Evolutionary conservation across 2,329 filamentous ascomycete genomes (phyloP).

Genomic region (Diplodia scrobiculata): DNA sequence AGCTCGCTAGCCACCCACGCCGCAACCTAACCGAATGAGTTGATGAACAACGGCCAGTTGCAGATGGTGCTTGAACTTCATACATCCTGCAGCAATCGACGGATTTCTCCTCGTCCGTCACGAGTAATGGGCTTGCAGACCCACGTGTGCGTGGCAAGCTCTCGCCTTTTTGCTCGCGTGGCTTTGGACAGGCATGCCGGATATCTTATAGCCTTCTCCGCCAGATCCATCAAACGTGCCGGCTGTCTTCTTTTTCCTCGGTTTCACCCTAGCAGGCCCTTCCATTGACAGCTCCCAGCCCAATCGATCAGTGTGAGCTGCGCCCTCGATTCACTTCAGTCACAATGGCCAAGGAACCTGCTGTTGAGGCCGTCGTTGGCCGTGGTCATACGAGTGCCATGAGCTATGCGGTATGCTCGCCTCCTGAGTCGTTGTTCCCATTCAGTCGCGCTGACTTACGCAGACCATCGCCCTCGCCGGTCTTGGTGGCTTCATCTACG

Average conservation of each 20-base stretch:
- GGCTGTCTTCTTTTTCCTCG: neutral
- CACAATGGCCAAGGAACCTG: neutral
- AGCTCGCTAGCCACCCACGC: neutral
- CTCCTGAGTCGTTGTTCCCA: neutral
- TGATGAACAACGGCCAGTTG: constrained; percentile 1
- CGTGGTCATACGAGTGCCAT: constrained; percentile 9
- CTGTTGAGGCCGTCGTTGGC: neutral
- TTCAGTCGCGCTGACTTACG: too few relatives aligned
- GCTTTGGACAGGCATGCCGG: neutral
- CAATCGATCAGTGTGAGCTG: neutral
- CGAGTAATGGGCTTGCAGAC: constrained; percentile 8
- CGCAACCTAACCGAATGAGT: neutral
- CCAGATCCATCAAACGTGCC: neutral
- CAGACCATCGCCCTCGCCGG: constrained; percentile 31
- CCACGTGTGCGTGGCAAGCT: constrained; percentile 13
- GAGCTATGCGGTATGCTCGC: neutral
- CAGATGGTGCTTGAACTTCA: neutral
- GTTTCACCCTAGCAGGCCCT: neutral
- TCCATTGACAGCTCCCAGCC: neutral
- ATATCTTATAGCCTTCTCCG: constrained; percentile 7
- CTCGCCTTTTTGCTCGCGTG: neutral
- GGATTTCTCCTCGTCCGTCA: neutral
- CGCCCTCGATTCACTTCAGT: neutral
- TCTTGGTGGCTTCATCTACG: constrained; percentile 39
- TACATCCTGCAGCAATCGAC: neutral